These are phyloP conservation scores for Cryomyces antarcticus DNA, from an alignment of 495 filamentous ascomycete species.

Conservation along the genomic window DNA sequence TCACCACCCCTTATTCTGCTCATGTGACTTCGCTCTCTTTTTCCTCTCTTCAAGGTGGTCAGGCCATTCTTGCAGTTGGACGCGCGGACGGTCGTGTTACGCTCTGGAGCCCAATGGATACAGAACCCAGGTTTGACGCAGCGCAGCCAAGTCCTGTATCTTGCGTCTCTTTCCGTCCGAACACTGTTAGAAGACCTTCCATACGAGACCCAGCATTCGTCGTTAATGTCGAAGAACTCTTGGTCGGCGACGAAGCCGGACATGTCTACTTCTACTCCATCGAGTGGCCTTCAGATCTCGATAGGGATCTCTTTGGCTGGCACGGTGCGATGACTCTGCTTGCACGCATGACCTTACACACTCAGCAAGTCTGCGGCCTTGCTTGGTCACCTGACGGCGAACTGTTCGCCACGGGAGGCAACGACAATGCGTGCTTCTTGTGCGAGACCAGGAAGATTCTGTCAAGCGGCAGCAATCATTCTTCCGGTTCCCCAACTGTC, in stretches of 20 bases:
- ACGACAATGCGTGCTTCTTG: slow-evolving; percentile 75
- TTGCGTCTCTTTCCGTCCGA: slow-evolving; percentile 52
- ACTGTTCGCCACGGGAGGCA: slow-evolving; percentile 72
- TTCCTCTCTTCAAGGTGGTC: slow-evolving; percentile 56
- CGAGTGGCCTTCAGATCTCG: slow-evolving; percentile 48
- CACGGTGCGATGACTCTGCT: slow-evolving; percentile 57
- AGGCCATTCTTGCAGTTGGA: slow-evolving; percentile 69
- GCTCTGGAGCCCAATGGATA: slow-evolving; percentile 40
- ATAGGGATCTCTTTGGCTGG: slow-evolving; percentile 37
- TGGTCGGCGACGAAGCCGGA: slow-evolving; percentile 77
- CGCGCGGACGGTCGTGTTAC: slow-evolving; percentile 45
- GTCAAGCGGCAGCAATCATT: background rate
- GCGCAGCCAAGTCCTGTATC: slow-evolving; percentile 49
- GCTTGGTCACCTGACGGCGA: slow-evolving; percentile 65
- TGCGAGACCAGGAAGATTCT: slow-evolving; percentile 51
- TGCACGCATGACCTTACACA: slow-evolving; percentile 58
- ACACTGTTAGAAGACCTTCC: slow-evolving; percentile 17
- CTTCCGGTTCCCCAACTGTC: background rate
- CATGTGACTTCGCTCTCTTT: slow-evolving; percentile 74
- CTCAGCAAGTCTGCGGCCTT: slow-evolving; percentile 80
- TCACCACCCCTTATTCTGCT: slow-evolving; percentile 8
- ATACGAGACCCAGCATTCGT: slow-evolving; percentile 7
- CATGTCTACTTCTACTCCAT: slow-evolving; percentile 74
- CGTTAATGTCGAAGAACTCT: slow-evolving; percentile 53
- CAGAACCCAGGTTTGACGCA: slow-evolving; percentile 49